Evolutionary conservation across 371 early-diverging fungal species (phyloP).

Genomic region (Batkoa obscura): DNA sequence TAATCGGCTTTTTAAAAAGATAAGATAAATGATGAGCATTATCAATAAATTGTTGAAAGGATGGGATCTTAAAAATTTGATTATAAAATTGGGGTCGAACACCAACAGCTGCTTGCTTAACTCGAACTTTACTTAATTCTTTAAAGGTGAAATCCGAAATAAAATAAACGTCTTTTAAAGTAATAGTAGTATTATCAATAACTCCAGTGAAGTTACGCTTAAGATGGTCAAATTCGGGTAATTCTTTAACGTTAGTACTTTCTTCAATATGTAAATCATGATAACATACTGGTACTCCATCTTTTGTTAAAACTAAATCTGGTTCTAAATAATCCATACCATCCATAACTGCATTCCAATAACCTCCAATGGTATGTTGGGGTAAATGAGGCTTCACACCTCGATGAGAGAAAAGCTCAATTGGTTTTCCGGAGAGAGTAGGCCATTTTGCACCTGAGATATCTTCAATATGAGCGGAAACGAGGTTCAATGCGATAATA

Average conservation of each 20-base stretch:
- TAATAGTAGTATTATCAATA: slow-evolving; percentile 3
- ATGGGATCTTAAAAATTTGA: slow-evolving; percentile 13
- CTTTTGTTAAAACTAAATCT: slow-evolving; percentile 18
- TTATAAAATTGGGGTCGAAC: slow-evolving; percentile 19
- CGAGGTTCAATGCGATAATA: too few relatives aligned
- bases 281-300: slow-evolving; percentile 16
- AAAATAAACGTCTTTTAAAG: slow-evolving; percentile 16
- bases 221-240: slow-evolving; percentile 13
- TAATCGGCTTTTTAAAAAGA: slow-evolving; percentile 14
- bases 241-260: slow-evolving; percentile 13
- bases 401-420: slow-evolving; percentile 18
- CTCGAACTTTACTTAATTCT: slow-evolving; percentile 12
- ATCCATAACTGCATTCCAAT: slow-evolving; percentile 19
- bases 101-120: slow-evolving; percentile 9
- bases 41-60: slow-evolving; percentile 19
- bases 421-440: slow-evolving; percentile 14
- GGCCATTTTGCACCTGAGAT: slow-evolving; percentile 10
- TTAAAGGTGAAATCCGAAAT: slow-evolving; percentile 17
- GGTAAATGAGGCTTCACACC: slow-evolving; percentile 24
- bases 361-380: slow-evolving; percentile 18
- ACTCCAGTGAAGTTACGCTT: slow-evolving; percentile 10
- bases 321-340: slow-evolving; percentile 22
- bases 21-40: slow-evolving; percentile 11
- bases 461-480: background rate
- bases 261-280: slow-evolving; percentile 19